Percentiles rank a stretch among this genome's conserved stretches.
These are phyloP conservation scores for Paraglomus brasilianum DNA, from an alignment of 192 early-diverging fungal species.

Conservation along the genomic window DNA sequence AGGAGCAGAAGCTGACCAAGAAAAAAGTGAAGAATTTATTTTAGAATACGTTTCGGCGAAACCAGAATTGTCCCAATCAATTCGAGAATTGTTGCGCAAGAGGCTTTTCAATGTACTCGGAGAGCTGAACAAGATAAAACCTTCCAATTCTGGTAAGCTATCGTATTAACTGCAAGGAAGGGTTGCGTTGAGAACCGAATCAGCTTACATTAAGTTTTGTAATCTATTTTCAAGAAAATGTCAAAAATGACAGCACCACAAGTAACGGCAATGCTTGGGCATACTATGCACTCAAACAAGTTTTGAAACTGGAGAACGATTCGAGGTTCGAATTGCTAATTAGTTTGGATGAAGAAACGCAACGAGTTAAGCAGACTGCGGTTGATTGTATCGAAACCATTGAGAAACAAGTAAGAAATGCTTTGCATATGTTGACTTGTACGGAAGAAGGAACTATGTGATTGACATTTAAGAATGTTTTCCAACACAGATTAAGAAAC, in stretches of 20 bases:
- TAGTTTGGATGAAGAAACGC: slow-evolving; percentile 42
- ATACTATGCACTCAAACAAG: slow-evolving; percentile 48
- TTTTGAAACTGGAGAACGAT: slow-evolving; percentile 43
- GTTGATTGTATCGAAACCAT: slow-evolving; percentile 43
- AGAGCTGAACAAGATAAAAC: slow-evolving; percentile 60
- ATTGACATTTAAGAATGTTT: too few species aligned
- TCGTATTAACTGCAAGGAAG: slow-evolving; percentile 35
- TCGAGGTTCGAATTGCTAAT: slow-evolving; percentile 38
- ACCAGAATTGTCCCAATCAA: slow-evolving; percentile 58
- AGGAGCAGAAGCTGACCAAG: background rate
- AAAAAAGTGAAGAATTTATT: background rate
- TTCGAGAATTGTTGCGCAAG: slow-evolving; percentile 58
- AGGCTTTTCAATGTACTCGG: slow-evolving; percentile 68
- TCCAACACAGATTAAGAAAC: too few species aligned
- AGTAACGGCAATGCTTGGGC: slow-evolving; percentile 62
- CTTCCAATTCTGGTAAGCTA: slow-evolving; percentile 33
- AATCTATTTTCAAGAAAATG: too few species aligned
- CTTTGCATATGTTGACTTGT: too few species aligned
- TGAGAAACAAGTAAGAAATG: slow-evolving; percentile 37
- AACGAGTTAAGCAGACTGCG: slow-evolving; percentile 41
- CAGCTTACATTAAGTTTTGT: too few species aligned
- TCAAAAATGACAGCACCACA: slow-evolving; percentile 51
- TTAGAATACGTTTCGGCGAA: slow-evolving; percentile 21
- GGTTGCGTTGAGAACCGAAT: too few species aligned
- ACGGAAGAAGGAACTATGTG: too few species aligned